phyloP scores from a whole-genome alignment of 805 yeast species.

The Yarrowia sp. region DNA sequence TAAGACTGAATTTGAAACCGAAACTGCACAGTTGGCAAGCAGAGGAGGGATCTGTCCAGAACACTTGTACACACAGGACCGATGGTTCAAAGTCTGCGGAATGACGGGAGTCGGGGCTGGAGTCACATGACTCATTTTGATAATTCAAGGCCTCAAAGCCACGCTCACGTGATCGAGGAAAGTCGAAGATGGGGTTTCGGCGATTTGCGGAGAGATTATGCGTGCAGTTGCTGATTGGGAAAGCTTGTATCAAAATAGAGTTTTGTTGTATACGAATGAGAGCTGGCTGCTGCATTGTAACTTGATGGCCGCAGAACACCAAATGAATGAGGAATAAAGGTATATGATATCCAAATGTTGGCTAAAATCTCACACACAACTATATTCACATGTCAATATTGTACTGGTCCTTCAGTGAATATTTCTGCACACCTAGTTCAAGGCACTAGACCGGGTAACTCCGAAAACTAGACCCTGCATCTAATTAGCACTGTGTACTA shows the following conservation, averaged over 20 bases:
- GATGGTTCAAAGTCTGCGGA: neutral
- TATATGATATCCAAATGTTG: too few relatives aligned
- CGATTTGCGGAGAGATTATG: neutral
- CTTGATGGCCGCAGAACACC: too few relatives aligned
- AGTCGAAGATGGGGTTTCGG: neutral
- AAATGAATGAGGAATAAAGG: too few relatives aligned
- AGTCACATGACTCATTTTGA: neutral
- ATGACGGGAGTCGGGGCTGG: neutral
- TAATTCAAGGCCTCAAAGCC: neutral
- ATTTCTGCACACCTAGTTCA: too few relatives aligned
- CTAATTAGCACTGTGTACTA: too few relatives aligned
- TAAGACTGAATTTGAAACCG: neutral
- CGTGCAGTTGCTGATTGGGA: neutral
- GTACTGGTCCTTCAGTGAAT: too few relatives aligned
- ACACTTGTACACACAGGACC: neutral
- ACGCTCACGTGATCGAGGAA: neutral
- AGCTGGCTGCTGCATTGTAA: too few relatives aligned
- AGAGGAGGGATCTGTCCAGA: conserved; percentile 3
- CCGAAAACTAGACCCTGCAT: too few relatives aligned
- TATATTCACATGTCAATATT: too few relatives aligned
- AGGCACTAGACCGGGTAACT: too few relatives aligned
- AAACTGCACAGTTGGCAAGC: conserved; percentile 4
- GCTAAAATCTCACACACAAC: too few relatives aligned
- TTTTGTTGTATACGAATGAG: too few relatives aligned
- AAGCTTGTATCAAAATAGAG: neutral